phyloP scores from a whole-genome alignment of 768 basidiomycete species.

The Botryobasidium botryosum region DNA sequence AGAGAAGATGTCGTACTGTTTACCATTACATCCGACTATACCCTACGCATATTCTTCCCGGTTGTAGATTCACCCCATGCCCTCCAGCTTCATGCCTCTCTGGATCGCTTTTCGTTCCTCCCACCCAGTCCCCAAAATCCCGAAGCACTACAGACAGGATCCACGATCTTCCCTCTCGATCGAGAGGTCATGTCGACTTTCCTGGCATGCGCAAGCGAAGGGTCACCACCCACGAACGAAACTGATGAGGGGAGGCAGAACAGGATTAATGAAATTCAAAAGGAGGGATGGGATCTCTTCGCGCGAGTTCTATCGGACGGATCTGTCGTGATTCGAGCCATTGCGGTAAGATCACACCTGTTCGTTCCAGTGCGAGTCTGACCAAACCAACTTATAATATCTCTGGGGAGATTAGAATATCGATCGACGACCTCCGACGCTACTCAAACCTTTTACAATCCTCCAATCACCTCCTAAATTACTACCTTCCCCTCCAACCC shows the following conservation, averaged over 20 bases:
- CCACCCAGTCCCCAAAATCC: background rate
- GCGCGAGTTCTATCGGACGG: conserved; percentile 54
- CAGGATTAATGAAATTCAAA: conserved; percentile 41
- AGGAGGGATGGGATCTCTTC: conserved; percentile 69
- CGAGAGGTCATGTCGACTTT: conserved; percentile 37
- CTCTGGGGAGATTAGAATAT: conserved; percentile 52
- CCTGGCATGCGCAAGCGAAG: conserved; percentile 20
- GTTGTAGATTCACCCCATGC: conserved; percentile 73
- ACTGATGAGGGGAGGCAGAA: conserved; percentile 30
- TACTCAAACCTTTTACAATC: conserved; percentile 57
- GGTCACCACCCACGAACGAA: conserved; percentile 15
- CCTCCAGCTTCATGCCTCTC: conserved; percentile 66
- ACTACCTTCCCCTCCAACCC: conserved; percentile 30
- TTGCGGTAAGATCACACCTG: conserved; percentile 38
- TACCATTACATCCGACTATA: conserved; percentile 68
- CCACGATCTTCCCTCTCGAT: conserved; percentile 48
- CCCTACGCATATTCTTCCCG: conserved; percentile 70
- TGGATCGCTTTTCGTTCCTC: conserved; percentile 53
- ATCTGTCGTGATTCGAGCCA: conserved; percentile 52
- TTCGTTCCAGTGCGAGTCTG: background rate
- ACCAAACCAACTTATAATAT: background rate
- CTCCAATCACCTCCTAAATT: conserved; percentile 32
- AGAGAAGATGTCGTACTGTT: conserved; percentile 69
- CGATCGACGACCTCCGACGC: conserved; percentile 72
- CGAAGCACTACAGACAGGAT: background rate